Percentiles rank a stretch among this genome's conserved stretches.
These are phyloP conservation scores for Verticillium albo-atrum DNA, from an alignment of 2,329 filamentous ascomycete species.

Conservation along the genomic window DNA sequence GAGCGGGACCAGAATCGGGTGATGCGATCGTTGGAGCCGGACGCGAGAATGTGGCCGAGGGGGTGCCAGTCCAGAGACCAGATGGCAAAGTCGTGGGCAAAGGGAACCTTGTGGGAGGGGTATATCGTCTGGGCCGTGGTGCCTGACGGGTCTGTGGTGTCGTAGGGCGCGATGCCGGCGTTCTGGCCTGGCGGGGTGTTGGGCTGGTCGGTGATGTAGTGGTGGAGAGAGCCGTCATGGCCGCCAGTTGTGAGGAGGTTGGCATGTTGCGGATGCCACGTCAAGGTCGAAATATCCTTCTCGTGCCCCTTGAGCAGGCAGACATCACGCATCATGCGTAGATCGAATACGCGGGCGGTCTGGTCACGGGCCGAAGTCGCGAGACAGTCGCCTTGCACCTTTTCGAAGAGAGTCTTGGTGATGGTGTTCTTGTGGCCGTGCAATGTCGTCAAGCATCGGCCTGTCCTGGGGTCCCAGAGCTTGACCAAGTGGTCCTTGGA, in stretches of 20 bases:
- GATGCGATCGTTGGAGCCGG: conserved; percentile 92
- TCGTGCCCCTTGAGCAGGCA: conserved; percentile 90
- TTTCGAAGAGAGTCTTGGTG: conserved; percentile 87
- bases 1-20: conserved; percentile 95
- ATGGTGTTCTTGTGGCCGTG: conserved; percentile 98
- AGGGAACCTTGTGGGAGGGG: conserved; percentile 81
- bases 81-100: conserved; percentile 90
- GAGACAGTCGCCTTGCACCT: conserved; percentile 75
- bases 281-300: conserved; percentile 87
- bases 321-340: conserved; percentile 98
- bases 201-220: conserved; percentile 94
- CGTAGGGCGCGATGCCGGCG: conserved; percentile 75
- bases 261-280: conserved; percentile 91
- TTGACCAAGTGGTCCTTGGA: conserved; percentile 98
- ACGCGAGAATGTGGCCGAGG: conserved; percentile 88
- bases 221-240: conserved; percentile 82
- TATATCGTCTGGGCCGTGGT: conserved; percentile 87
- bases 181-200: conserved; percentile 74
- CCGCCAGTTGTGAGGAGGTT: conserved; percentile 88
- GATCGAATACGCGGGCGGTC: conserved; percentile 87
- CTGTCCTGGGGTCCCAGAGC: conserved; percentile 93
- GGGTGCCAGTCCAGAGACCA: conserved; percentile 99
- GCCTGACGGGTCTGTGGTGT: conserved; percentile 72
- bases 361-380: conserved; percentile 92
- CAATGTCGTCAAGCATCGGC: conserved; percentile 85